Base-by-base conservation (phyloP, 495 filamentous ascomycete genomes). In the Xylaria palmicola region DNA sequence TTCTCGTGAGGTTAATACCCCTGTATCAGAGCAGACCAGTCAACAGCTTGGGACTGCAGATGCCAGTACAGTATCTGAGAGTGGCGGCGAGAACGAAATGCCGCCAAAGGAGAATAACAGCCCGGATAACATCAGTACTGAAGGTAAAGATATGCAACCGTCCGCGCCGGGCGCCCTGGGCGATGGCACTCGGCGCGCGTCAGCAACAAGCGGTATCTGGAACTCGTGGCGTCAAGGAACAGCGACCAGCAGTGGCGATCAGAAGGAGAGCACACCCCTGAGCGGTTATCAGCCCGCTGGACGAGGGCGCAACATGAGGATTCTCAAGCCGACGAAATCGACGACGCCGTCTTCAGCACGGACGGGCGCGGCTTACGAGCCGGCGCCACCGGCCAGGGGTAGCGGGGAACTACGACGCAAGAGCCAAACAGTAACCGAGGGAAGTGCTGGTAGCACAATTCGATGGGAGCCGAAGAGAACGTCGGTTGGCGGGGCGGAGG, bases 281-380 rank as follows among this genome's bases (percentile, higher is more conserved):
- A 85, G 82, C 56, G 82, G 83, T 5, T 87, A 88, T 59, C 83
- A 86, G 67, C 78, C 81, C 56, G 78, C 84, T 15, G 64, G 71
- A 45, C 74, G 84, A 34, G 74, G 82, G 2, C 84, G 88, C 50
- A 79, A 83, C 29, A 92, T 92, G 89, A 93, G 91, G 75, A 84
- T 93, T 8, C 79, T 93, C n/a, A 85, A 87, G 59, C 84, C 90
- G 9, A 82, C 77, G 39, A 90, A 87, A 65, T 67, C 82, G 1
- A 64, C 69, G 20, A 70, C 70, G 13, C 81, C 83, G 2, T 74
- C 75, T 7, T 75, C 75, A 19, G 73, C 74, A 13, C 73, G 75
- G 52, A 82, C 80, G 0, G 78, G 77, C 5, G 64, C 77, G 7
- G 62, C 79, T 4, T 83, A 82, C 59, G 82, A 75, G 67, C 75